These are phyloP conservation scores for Tympanopsis confertula DNA, from an alignment of 2,329 filamentous ascomycete genomes.

Conservation along the genomic window DNA sequence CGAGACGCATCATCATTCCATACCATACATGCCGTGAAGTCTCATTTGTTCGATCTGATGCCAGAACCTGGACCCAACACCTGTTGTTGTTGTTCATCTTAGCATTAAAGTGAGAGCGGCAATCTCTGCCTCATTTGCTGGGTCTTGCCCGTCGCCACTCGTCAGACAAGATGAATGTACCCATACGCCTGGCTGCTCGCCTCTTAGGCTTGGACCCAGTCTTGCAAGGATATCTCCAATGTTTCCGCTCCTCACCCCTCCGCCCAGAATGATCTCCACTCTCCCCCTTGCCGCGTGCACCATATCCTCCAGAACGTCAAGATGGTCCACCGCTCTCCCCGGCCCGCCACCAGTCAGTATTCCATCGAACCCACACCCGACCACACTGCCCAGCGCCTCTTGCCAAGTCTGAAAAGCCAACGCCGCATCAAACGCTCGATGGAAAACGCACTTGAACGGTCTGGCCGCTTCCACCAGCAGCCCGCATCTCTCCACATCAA, in stretches of 20 bases:
- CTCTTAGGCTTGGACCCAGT: slow-evolving; percentile 12
- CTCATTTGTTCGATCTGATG: no score
- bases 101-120: not conserved
- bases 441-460: slow-evolving; percentile 36
- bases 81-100: no score
- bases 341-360: slow-evolving; percentile 40
- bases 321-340: slow-evolving; percentile 26
- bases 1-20: no score
- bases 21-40: no score
- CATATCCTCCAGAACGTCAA: slow-evolving; percentile 21
- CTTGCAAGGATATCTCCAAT: slow-evolving; percentile 13
- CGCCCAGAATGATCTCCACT: slow-evolving; percentile 38
- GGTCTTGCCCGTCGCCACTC: slow-evolving; percentile 5
- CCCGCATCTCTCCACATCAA: slow-evolving; percentile 28
- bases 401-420: slow-evolving; percentile 11
- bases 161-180: slow-evolving; percentile 35
- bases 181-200: slow-evolving; percentile 18
- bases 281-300: slow-evolving; percentile 11
- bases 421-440: slow-evolving; percentile 42
- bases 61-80: no score
- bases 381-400: slow-evolving; percentile 21
- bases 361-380: slow-evolving; percentile 32
- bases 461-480: slow-evolving; percentile 26
- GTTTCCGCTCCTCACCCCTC: slow-evolving; percentile 34
- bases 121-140: slow-evolving; percentile 15